Evolutionary conservation across 352 stramenopile species (phyloP).

Genomic region (Pythium pyrilobum): DNA sequence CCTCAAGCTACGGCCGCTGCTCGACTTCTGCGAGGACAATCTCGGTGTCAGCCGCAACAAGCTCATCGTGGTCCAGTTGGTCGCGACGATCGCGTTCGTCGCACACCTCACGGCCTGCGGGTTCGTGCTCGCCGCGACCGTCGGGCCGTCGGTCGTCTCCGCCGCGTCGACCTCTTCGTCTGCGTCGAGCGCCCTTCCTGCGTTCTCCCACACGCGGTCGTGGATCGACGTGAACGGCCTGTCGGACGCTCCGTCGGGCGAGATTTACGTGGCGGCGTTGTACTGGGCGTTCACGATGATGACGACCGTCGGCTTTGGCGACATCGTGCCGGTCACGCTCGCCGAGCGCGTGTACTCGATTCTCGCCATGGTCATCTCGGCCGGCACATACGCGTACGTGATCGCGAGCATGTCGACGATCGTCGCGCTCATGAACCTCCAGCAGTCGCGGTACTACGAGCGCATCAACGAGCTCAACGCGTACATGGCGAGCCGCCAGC

Average conservation of each 20-base stretch:
- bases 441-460: constrained; percentile 39
- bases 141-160: background rate
- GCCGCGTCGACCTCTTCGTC: too few species aligned
- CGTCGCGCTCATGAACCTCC: constrained; percentile 41
- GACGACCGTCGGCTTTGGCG: constrained; percentile 71
- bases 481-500: constrained; percentile 45
- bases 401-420: constrained; percentile 55
- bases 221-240: constrained; percentile 18
- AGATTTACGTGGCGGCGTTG: constrained; percentile 50
- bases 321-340: constrained; percentile 45
- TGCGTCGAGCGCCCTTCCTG: background rate
- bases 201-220: background rate
- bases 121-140: constrained; percentile 18
- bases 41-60: constrained; percentile 23
- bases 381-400: constrained; percentile 68
- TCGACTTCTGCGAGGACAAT: constrained; percentile 25
- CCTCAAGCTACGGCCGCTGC: constrained; percentile 10
- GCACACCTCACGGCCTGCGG: constrained; percentile 24
- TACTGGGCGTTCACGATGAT: constrained; percentile 77
- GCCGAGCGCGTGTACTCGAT: constrained; percentile 37
- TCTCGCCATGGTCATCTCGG: constrained; percentile 63
- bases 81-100: constrained; percentile 18
- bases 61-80: constrained; percentile 18
- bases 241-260: constrained; percentile 1
- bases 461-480: constrained; percentile 49